Base-by-base conservation (phyloP, 805 yeast species). In the Lachancea thermotolerans region DNA sequence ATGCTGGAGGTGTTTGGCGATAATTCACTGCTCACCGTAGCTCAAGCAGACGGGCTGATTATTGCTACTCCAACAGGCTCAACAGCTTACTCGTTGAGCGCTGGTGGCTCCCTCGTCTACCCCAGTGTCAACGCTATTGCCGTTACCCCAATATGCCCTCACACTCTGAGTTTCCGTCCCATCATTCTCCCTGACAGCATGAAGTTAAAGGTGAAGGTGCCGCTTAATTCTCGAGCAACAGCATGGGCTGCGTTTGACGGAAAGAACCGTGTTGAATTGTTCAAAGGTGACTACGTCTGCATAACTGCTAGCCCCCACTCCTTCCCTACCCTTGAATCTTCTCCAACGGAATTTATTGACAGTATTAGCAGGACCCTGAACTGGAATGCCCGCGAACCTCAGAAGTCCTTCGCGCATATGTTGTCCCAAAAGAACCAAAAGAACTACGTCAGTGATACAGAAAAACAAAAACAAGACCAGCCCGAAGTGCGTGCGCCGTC, bases 181-280 rank as follows among this genome's bases (percentile, higher is more conserved):
- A 84, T 91, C 44, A 72, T 91, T 46, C 70, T 91, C 27, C 98
- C 98, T 0, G 98, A 91, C 63, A 85, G 93, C n/a, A 87, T 90
- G 90, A 72, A 76, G 21, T 67, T 91, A 47, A 82, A 79, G 55
- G 84, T 91, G 4, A 84, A 83, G 56, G 95, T 89, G 2, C 96
- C 98, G 0, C 68, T 79, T 44, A 76, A 74, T 46, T 82, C 95
- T 36, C 69, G 99, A 42, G 79, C 93, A 4, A 86, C 96, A 0
- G 97, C 98, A 0, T 93, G 96, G 95, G 95, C 95, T 1, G 82
- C 96, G 1, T 93, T 93, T 61, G 99, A 93, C 65, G 99, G 99
- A 10, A 81, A 93, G 54, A 80, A 81, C 17, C 71, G 98, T 35
- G 82, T 88, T 3, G 96, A 93, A 61, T 67, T 93, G 39, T 65